phyloP scores from a whole-genome alignment of 805 yeast species.

The Saccharomycopsis sp. region DNA sequence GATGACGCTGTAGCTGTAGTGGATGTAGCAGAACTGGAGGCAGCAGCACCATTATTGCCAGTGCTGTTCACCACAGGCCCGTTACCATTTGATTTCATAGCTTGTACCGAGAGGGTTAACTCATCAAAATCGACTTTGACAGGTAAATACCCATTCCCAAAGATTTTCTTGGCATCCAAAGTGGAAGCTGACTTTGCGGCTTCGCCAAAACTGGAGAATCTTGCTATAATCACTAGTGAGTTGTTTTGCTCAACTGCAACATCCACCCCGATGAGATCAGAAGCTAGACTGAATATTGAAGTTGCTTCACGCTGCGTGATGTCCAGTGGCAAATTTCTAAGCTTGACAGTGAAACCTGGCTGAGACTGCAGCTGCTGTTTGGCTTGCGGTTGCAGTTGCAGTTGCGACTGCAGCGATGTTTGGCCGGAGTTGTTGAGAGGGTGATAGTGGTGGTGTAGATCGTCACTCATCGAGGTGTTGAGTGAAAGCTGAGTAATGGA shows the following conservation, averaged over 20 bases:
- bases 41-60: no score
- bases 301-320: conserved; percentile 57
- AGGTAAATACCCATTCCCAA: conserved; percentile 16
- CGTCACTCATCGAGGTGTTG: conserved; percentile 2
- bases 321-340: conserved; percentile 56
- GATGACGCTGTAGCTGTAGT: no score
- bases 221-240: conserved; percentile 16
- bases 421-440: no score
- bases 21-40: neutral
- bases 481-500: conserved; percentile 16
- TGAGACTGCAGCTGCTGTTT: no score
- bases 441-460: neutral
- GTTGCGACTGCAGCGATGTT: no score
- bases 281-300: conserved; percentile 59
- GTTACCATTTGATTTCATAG: no score
- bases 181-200: conserved; percentile 14
- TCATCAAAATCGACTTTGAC: conserved; percentile 15
- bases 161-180: conserved; percentile 15
- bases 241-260: conserved; percentile 29
- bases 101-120: no score
- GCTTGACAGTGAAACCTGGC: conserved; percentile 29
- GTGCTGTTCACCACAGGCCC: no score
- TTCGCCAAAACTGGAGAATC: conserved; percentile 7
- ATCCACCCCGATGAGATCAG: conserved; percentile 48
- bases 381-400: no score